Percentiles rank a stretch among this genome's conserved stretches.
Evolutionary conservation across 2,329 filamentous ascomycete species (phyloP).

Genomic region (Mariannaea elegans): DNA sequence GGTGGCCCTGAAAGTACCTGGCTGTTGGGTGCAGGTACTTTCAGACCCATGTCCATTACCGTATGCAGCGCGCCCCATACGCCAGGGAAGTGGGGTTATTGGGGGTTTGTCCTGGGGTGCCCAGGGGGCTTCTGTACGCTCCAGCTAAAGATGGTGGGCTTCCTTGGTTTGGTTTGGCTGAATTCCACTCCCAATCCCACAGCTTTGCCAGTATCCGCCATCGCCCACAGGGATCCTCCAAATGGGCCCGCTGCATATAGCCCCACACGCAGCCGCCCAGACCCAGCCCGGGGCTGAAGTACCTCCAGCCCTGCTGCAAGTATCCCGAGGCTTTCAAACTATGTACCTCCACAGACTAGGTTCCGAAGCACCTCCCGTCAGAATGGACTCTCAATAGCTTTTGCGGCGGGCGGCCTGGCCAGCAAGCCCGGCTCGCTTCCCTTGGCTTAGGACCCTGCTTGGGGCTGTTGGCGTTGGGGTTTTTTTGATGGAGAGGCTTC

Average conservation of each 20-base stretch:
- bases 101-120: constrained; percentile 10
- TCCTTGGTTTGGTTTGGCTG: not conserved
- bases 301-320: constrained; percentile 33
- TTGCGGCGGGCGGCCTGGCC: constrained; percentile 15
- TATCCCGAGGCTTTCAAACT: constrained; percentile 11
- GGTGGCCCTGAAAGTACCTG: constrained; percentile 6
- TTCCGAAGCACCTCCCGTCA: constrained; percentile 11
- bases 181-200: not conserved
- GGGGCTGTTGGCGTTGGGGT: constrained; percentile 8
- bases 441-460: constrained; percentile 13
- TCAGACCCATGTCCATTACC: constrained; percentile 8
- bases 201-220: not conserved
- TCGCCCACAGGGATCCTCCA: constrained; percentile 11
- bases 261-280: constrained; percentile 20
- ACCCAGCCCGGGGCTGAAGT: constrained; percentile 19
- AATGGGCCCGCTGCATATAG: constrained; percentile 25
- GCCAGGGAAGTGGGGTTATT: not conserved
- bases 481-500: not conserved
- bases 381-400: constrained; percentile 15
- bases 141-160: constrained; percentile 1
- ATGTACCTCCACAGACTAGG: constrained; percentile 17
- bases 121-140: not conserved
- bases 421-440: constrained; percentile 30
- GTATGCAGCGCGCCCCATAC: constrained; percentile 14
- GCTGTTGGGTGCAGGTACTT: constrained; percentile 14